phyloP scores from a whole-genome alignment of 2,329 filamentous ascomycete genomes.

The Aspergillus pseudoterreus region DNA sequence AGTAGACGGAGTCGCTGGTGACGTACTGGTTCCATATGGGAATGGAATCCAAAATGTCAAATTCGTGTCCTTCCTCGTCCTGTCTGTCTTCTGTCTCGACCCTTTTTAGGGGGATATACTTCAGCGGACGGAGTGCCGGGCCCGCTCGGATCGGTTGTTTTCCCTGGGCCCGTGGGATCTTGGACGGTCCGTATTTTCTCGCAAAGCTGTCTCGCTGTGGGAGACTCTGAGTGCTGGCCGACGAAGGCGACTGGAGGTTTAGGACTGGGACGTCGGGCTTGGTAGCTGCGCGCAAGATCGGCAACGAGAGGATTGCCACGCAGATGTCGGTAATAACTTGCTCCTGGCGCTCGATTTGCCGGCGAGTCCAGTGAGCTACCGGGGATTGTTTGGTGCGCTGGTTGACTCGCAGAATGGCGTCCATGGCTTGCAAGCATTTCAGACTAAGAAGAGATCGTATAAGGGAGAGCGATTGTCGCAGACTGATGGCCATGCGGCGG shows the following conservation, averaged over 20 bases:
- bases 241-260: no score
- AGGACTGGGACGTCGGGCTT: neutral
- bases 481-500: slow-evolving; percentile 6
- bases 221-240: no score
- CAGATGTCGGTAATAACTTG: slow-evolving; percentile 19
- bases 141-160: no score
- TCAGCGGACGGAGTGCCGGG: no score
- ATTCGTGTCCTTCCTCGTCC: neutral
- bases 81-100: neutral
- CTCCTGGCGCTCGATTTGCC: slow-evolving; percentile 20
- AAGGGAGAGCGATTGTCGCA: slow-evolving; percentile 14
- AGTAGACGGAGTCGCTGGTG: neutral
- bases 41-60: no score
- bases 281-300: slow-evolving; percentile 7
- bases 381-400: slow-evolving; percentile 9
- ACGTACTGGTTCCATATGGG: neutral
- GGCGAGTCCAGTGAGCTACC: slow-evolving; percentile 9
- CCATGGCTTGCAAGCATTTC: slow-evolving; percentile 22
- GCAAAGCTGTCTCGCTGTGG: no score
- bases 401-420: slow-evolving; percentile 13
- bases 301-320: slow-evolving; percentile 13
- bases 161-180: no score
- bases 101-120: no score
- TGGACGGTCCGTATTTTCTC: no score
- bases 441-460: slow-evolving; percentile 20